Evolutionary conservation across 2,329 filamentous ascomycete genomes (phyloP).

Genomic region (Botrytis squamosa): DNA sequence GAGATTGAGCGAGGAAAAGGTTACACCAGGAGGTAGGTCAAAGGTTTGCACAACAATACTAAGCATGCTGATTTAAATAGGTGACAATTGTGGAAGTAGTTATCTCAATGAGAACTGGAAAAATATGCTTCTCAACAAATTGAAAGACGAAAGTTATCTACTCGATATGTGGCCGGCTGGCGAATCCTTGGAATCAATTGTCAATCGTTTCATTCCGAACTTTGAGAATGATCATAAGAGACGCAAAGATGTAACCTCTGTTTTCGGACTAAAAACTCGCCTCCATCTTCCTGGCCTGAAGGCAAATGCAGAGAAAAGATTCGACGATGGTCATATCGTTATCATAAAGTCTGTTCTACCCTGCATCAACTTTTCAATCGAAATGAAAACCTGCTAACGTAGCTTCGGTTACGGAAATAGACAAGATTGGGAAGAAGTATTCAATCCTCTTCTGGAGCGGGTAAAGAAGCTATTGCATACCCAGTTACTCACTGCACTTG

Average conservation of each 20-base stretch:
- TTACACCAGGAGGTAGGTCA: no score
- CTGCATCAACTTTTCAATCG: not conserved
- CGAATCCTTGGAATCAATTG: slow-evolving; percentile 16
- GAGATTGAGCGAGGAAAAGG: no score
- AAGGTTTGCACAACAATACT: no score
- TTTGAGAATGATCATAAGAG: slow-evolving; percentile 18
- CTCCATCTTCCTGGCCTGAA: not conserved
- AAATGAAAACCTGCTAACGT: not conserved
- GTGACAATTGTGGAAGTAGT: no score
- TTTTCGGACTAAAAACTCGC: not conserved
- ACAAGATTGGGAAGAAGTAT: slow-evolving; percentile 27
- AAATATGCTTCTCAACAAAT: not conserved
- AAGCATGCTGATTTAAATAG: no score
- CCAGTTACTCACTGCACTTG: slow-evolving; percentile 21
- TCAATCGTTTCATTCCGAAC: slow-evolving; percentile 1
- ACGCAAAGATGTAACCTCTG: not conserved
- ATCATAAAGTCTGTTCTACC: not conserved
- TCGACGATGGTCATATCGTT: slow-evolving; percentile 1
- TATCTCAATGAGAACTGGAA: no score
- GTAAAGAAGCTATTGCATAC: slow-evolving; percentile 19
- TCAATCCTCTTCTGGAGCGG: slow-evolving; percentile 24
- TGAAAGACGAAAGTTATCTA: slow-evolving; percentile 19
- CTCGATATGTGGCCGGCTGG: not conserved
- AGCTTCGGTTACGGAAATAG: slow-evolving; percentile 2
- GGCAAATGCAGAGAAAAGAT: slow-evolving; percentile 1